Conservation (phyloP, 345 rosid species). For the Populus pruinosa region DNA sequence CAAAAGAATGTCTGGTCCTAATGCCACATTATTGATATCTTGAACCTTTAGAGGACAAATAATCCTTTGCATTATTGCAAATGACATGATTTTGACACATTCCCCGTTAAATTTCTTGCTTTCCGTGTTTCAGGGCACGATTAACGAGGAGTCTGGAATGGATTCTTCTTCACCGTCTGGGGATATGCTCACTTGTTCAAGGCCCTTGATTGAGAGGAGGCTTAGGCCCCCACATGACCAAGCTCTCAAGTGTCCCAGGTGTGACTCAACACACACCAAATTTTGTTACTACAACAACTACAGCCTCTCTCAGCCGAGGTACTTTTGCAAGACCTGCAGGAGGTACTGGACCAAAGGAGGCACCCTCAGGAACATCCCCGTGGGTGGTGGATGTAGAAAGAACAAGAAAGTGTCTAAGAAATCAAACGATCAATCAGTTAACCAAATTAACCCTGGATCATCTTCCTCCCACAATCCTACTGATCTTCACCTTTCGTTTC, state of each 20-base stretch:
- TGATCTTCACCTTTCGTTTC: constrained; percentile 57
- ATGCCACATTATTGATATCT: not conserved
- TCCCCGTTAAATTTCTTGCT: not conserved
- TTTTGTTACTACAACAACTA: constrained; percentile 98
- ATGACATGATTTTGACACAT: constrained; percentile 10
- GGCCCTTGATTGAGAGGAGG: constrained; percentile 90
- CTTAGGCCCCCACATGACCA: constrained; percentile 89
- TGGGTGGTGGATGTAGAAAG: constrained; percentile 95
- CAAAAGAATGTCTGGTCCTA: constrained; percentile 1
- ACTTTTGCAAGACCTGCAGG: constrained; percentile 95
- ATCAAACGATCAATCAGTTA: constrained; percentile 32
- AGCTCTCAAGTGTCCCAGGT: constrained; percentile 88
- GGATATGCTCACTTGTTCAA: constrained; percentile 76
- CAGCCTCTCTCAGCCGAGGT: constrained; percentile 94
- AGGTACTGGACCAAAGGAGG: constrained; percentile 99
- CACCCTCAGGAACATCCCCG: constrained; percentile 88
- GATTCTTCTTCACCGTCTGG: constrained; percentile 78
- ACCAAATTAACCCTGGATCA: constrained; percentile 31
- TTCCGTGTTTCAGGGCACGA: constrained; percentile 38
- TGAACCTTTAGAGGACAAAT: not conserved
- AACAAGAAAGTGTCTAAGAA: constrained; percentile 72
- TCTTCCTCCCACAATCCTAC: constrained; percentile 36
- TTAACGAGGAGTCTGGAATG: constrained; percentile 56
- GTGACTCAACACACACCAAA: constrained; percentile 90
- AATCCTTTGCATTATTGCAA: not conserved